Conservation (phyloP, 352 stramenopile genomes). For the Pythium scleroteichum region DNA sequence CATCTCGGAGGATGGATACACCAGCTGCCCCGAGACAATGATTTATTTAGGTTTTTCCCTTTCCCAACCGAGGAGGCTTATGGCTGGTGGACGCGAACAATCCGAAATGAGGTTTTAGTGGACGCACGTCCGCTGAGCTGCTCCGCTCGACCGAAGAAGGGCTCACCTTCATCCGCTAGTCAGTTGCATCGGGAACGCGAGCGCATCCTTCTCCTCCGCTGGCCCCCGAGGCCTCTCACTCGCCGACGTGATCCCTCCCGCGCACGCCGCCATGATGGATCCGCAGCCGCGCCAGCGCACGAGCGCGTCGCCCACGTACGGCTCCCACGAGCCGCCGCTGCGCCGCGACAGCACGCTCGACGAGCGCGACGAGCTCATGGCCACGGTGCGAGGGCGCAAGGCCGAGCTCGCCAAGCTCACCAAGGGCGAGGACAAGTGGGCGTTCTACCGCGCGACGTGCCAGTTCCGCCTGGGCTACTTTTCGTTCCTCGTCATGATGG, state of each 20-base stretch:
- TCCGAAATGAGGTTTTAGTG: slow-evolving; percentile 25
- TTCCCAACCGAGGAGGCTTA: too few species aligned
- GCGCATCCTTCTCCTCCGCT: slow-evolving; percentile 20
- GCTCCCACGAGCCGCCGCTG: slow-evolving; percentile 4
- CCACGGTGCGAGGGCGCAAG: slow-evolving; percentile 52
- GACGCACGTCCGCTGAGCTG: slow-evolving; percentile 23
- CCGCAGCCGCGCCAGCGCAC: slow-evolving; percentile 7
- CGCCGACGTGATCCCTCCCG: slow-evolving; percentile 21
- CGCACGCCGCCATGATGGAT: slow-evolving; percentile 22
- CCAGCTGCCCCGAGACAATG: not conserved
- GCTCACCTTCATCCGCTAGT: slow-evolving; percentile 8
- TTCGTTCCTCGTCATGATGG: slow-evolving; percentile 87
- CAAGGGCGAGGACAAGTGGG: slow-evolving; percentile 60
- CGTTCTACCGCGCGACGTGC: slow-evolving; percentile 75
- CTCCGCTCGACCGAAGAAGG: not conserved
- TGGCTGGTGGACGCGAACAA: not conserved
- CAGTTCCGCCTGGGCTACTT: slow-evolving; percentile 89
- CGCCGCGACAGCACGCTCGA: slow-evolving; percentile 19
- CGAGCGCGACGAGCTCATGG: slow-evolving; percentile 50
- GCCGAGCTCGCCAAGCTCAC: slow-evolving; percentile 75
- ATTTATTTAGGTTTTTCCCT: slow-evolving; percentile 12
- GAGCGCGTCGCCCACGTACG: slow-evolving; percentile 8
- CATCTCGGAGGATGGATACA: slow-evolving; percentile 14
- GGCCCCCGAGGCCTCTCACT: slow-evolving; percentile 10
- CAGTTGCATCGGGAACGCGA: slow-evolving; percentile 20